Conservation (phyloP, 371 early-diverging fungal genomes). For the Smittium culicis region DNA sequence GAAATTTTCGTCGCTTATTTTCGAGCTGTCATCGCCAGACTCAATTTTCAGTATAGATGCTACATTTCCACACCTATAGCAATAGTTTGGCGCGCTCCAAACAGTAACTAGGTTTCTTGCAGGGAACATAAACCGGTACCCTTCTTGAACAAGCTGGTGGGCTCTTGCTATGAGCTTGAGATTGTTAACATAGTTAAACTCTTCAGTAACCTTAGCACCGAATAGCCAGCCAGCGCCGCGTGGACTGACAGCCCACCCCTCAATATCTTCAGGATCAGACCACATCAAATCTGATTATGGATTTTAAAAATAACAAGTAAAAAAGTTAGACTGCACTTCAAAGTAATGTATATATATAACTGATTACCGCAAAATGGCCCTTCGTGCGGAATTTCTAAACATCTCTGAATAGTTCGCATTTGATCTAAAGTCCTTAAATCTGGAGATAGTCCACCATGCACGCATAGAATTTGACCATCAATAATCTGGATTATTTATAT, state of each 20-base stretch:
- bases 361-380: slow-evolving; percentile 84
- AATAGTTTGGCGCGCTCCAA: slow-evolving; percentile 99
- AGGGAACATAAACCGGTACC: slow-evolving; percentile 95
- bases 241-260: slow-evolving; percentile 93
- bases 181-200: slow-evolving; percentile 95
- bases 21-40: slow-evolving; percentile 47
- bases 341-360: neutral
- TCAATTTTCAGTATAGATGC: slow-evolving; percentile 96
- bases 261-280: slow-evolving; percentile 98
- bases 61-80: slow-evolving; percentile 98
- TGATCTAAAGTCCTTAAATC: slow-evolving; percentile 94
- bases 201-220: slow-evolving; percentile 91
- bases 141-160: slow-evolving; percentile 86
- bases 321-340: neutral
- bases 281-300: slow-evolving; percentile 66
- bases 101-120: slow-evolving; percentile 92
- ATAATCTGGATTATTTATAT: slow-evolving; percentile 36
- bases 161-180: slow-evolving; percentile 75
- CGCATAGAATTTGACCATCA: slow-evolving; percentile 90
- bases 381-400: slow-evolving; percentile 98
- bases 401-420: slow-evolving; percentile 90
- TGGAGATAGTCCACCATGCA: slow-evolving; percentile 98
- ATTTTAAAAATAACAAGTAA: neutral
- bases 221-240: slow-evolving; percentile 98
- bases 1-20: slow-evolving; percentile 70